phyloP scores from a whole-genome alignment of 768 basidiomycete species.

The Leccinum incarnatum region DNA sequence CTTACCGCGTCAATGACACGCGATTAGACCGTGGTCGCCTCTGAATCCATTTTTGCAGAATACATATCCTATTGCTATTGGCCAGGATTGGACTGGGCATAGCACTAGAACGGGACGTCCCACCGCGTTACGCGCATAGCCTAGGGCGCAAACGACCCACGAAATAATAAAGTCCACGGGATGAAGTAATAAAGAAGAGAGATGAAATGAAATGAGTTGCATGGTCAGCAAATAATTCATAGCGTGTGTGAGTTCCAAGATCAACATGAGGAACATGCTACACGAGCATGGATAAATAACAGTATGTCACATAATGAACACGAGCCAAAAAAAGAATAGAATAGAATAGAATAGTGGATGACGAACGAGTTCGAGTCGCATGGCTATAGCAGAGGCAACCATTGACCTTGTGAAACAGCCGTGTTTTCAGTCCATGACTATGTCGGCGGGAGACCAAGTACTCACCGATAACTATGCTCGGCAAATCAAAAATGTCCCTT shows the following conservation, averaged over 20 bases:
- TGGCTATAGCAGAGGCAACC: slow-evolving; percentile 72
- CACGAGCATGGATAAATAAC: slow-evolving; percentile 10
- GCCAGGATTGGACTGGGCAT: background rate
- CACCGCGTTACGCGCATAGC: background rate
- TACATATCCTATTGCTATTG: background rate
- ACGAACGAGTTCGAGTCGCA: background rate
- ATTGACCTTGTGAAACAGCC: slow-evolving; percentile 62
- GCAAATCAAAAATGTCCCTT: slow-evolving; percentile 87
- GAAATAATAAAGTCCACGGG: slow-evolving; percentile 2
- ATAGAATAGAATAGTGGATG: background rate
- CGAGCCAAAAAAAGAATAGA: background rate
- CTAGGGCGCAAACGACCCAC: background rate
- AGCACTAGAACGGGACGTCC: background rate
- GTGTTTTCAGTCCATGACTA: background rate
- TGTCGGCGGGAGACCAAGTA: background rate
- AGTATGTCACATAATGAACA: slow-evolving; percentile 13
- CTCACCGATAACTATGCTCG: slow-evolving; percentile 84
- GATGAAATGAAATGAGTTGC: background rate
- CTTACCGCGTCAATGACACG: background rate
- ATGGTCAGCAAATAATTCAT: background rate
- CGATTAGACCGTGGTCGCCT: background rate
- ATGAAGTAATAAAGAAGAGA: background rate
- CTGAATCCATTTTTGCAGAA: background rate
- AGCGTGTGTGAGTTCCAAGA: slow-evolving; percentile 1
- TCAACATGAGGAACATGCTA: background rate